Evolutionary conservation across 495 filamentous ascomycete species (phyloP).

Genomic region (Penicillium silybi): DNA sequence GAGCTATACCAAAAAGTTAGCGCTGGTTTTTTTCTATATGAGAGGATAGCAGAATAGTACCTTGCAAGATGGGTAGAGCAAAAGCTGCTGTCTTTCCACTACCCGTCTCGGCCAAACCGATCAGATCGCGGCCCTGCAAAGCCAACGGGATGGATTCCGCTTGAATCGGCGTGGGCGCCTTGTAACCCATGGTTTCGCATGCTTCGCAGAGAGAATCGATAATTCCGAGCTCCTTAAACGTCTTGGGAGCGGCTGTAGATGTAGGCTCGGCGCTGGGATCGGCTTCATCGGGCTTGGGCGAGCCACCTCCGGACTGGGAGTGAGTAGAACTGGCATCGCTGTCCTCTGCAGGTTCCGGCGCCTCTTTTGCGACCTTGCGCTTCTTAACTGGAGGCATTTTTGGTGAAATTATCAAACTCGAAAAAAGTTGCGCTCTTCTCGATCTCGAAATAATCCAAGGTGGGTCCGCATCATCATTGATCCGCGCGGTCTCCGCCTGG

Average conservation of each 20-base stretch:
- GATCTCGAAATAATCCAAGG: slow-evolving; percentile 30
- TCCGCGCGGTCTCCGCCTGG: slow-evolving; percentile 33
- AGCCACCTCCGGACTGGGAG: slow-evolving; percentile 7
- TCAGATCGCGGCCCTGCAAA: slow-evolving; percentile 76
- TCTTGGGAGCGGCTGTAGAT: slow-evolving; percentile 39
- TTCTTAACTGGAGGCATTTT: slow-evolving; percentile 37
- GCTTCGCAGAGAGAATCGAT: slow-evolving; percentile 86
- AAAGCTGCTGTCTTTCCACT: slow-evolving; percentile 94
- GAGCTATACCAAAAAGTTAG: slow-evolving; percentile 32
- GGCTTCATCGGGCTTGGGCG: slow-evolving; percentile 10
- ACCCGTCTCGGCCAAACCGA: slow-evolving; percentile 92
- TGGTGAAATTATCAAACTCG: slow-evolving; percentile 7
- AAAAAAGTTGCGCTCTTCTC: slow-evolving; percentile 7
- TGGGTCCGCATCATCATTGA: slow-evolving; percentile 37
- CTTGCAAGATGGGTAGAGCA: slow-evolving; percentile 81
- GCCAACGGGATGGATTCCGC: slow-evolving; percentile 74
- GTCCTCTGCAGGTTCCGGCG: slow-evolving; percentile 5
- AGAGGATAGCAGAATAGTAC: slow-evolving; percentile 9
- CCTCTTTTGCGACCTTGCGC: slow-evolving; percentile 30
- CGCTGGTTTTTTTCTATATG: background rate
- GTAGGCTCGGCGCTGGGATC: slow-evolving; percentile 1
- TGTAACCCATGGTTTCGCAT: slow-evolving; percentile 76
- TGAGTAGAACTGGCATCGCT: slow-evolving; percentile 14
- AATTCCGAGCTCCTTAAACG: slow-evolving; percentile 82
- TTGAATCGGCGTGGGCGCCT: slow-evolving; percentile 78